Percentiles rank a stretch among this genome's conserved stretches.
Evolutionary conservation across 305 asterid genomes (phyloP).

Genomic region (Plantago coronopus): DNA sequence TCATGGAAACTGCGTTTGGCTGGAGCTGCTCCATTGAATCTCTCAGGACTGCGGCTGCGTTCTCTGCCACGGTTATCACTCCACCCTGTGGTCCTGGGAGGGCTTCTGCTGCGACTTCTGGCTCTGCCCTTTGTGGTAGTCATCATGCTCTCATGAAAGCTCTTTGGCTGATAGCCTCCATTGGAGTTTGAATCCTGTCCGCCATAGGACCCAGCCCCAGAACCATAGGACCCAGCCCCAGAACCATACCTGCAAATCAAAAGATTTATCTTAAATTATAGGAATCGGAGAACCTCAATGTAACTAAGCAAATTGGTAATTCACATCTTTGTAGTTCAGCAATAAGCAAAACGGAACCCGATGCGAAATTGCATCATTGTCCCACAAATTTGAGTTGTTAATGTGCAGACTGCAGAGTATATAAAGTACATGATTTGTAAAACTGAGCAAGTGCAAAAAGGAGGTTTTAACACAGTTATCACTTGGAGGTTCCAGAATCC

Average conservation of each 20-base stretch:
- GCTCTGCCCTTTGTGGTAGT: slow-evolving; percentile 33
- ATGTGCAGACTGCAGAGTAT: too few species aligned
- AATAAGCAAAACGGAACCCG: too few species aligned
- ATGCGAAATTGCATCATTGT: too few species aligned
- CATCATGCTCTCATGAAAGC: slow-evolving; percentile 48
- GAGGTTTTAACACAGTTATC: too few species aligned
- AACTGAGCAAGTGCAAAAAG: too few species aligned
- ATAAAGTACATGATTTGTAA: too few species aligned
- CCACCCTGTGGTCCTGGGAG: slow-evolving; percentile 46
- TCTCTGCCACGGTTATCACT: slow-evolving; percentile 16
- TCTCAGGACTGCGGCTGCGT: slow-evolving; percentile 35
- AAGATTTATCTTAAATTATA: not conserved
- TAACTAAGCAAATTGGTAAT: too few species aligned
- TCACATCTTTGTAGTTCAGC: too few species aligned
- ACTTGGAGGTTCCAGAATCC: too few species aligned
- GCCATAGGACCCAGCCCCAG: slow-evolving; percentile 20
- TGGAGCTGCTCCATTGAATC: slow-evolving; percentile 31
- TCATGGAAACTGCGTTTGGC: slow-evolving; percentile 41
- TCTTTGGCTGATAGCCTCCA: slow-evolving; percentile 41
- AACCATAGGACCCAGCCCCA: too few species aligned
- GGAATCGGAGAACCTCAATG: not conserved
- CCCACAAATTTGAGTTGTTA: too few species aligned
- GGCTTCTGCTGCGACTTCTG: slow-evolving; percentile 63
- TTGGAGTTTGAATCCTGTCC: slow-evolving; percentile 27
- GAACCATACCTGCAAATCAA: slow-evolving; percentile 37